Evolutionary conservation across 2,329 filamentous ascomycete genomes (phyloP).

Genomic region (Talaromyces sp.): DNA sequence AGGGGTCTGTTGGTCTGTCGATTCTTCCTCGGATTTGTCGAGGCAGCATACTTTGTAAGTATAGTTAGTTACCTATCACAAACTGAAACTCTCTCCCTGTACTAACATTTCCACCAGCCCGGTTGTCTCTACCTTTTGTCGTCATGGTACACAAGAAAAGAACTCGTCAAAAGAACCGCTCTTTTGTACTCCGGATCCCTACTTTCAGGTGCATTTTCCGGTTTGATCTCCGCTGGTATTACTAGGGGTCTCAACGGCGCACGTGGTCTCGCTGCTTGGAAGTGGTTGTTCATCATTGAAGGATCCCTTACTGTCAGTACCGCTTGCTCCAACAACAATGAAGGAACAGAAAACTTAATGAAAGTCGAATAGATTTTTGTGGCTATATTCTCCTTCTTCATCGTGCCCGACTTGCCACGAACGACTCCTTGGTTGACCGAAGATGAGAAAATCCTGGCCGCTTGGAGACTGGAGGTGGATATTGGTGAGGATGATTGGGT

Average conservation of each 20-base stretch:
- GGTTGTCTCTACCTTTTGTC: background rate
- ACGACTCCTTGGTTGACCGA: background rate
- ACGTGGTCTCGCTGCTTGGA: background rate
- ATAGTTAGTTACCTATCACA: no score
- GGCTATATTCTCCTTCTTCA: background rate
- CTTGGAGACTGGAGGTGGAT: background rate
- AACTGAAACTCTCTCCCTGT: no score
- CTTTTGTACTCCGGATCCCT: background rate
- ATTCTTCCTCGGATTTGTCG: background rate
- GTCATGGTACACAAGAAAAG: background rate
- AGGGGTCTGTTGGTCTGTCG: background rate
- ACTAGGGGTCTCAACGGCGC: background rate
- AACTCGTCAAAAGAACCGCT: background rate
- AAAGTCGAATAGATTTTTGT: background rate
- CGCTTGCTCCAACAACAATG: background rate
- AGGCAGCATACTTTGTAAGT: background rate
- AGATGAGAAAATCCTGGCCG: background rate
- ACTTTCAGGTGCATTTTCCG: background rate
- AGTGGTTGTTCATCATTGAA: background rate
- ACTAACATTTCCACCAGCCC: background rate
- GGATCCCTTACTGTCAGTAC: background rate
- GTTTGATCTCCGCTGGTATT: background rate
- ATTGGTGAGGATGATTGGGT: background rate
- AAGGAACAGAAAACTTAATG: background rate
- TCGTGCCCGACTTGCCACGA: background rate